Base-by-base conservation (phyloP, 2,329 filamentous ascomycete species). In the Xylariales sp. region DNA sequence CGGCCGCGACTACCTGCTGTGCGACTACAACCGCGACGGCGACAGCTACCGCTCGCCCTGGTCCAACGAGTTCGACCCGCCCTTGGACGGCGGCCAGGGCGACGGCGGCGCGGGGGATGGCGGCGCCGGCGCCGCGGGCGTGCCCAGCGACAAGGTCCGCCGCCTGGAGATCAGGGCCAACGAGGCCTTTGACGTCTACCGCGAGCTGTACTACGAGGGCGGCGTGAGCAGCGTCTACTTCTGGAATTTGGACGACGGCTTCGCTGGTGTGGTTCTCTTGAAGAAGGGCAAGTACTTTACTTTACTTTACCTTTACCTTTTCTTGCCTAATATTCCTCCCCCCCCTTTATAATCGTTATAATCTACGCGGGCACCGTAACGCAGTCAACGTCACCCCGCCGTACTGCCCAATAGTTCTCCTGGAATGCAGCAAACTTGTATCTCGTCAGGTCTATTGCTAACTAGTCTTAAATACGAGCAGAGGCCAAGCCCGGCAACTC, bases 11-110 rank as follows among this genome's bases (percentile, higher is more conserved):
- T 98, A 95, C 71, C 81, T 98, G 36, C 85, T 96, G 56, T 98
- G 93, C 74, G 93, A 98, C 76, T 98, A 98, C 77, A 98, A 98
- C 76, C 90, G 93, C 48, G 93, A 98, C 66, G 93, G 93, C 46
- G 91, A 96, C 69, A 94, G 86, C 67, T 95, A 95, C 76, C 85
- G 93, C 46, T 95, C 88, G 49, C 93, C 93, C n/a, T 98, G 93
- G 93, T 93, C 85, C 68, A 97, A 97, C 68, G 86, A 95, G 66
- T 98, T 98, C 63, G 89, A 97, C 61, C 93, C 91, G 14, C 85
- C 89, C 12, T 76, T 95, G 43, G 83, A 86, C 48, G 75, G 73
- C 34, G 77, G 79, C 33, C 60, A 56, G 13, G 57, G 59, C 1
- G 72, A 72, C 18, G 75, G 70, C 19, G 66, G 74, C 4, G 70